Percentiles rank a stretch among this genome's conserved stretches.
phyloP scores from a whole-genome alignment of 2,329 filamentous ascomycete genomes.

The Colletotrichum liriopes region DNA sequence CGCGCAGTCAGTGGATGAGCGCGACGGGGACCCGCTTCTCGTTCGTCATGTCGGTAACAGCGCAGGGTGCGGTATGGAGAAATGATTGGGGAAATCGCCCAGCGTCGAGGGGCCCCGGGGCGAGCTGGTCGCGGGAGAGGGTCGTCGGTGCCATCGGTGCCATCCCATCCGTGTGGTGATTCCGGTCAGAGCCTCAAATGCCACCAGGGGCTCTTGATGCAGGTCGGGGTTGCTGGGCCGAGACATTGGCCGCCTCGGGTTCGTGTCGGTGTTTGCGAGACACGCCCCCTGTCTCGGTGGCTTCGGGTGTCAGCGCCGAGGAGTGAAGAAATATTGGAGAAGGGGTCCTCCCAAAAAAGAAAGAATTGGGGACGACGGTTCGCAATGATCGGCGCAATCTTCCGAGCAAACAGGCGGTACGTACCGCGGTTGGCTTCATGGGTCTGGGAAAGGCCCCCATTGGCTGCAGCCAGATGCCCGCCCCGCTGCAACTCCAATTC shows the following conservation, averaged over 20 bases:
- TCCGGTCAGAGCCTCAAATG: conserved; percentile 40
- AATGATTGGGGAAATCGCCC: conserved; percentile 37
- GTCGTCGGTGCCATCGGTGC: conserved; percentile 11
- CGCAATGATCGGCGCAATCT: conserved; percentile 9
- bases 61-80: conserved; percentile 29
- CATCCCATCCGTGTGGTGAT: conserved; percentile 40
- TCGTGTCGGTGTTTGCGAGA: conserved; percentile 18
- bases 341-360: not conserved
- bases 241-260: conserved; percentile 8
- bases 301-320: conserved; percentile 28
- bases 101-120: conserved; percentile 26
- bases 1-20: not conserved
- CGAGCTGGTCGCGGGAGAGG: conserved; percentile 12
- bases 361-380: conserved; percentile 16
- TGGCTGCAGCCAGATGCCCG: conserved; percentile 1
- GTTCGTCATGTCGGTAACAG: conserved; percentile 22
- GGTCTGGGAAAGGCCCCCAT: not conserved
- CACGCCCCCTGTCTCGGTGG: conserved; percentile 25
- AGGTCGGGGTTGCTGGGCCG: conserved; percentile 11
- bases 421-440: not conserved
- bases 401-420: conserved; percentile 2
- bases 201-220: conserved; percentile 26
- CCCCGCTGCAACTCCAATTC: not conserved
- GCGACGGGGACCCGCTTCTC: conserved; percentile 25
- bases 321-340: conserved; percentile 7